phyloP scores from a whole-genome alignment of 1,284 basidiomycete species.

The Leccinum fuscescens region DNA sequence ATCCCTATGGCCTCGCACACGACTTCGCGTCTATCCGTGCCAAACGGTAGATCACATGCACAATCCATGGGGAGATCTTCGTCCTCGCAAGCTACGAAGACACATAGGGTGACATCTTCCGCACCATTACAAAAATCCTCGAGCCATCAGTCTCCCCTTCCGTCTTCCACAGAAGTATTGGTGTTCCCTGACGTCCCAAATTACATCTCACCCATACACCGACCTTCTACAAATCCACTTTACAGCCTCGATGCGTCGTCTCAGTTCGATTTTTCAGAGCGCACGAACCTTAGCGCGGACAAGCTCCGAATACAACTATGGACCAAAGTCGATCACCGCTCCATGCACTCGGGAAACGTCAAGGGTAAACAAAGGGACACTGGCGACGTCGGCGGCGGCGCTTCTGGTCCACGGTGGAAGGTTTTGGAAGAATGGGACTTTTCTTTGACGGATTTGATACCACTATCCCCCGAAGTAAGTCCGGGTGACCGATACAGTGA shows the following conservation, averaged over 20 bases:
- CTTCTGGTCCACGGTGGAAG: slow-evolving; percentile 49
- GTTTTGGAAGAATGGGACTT: slow-evolving; percentile 70
- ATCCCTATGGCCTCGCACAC: slow-evolving; percentile 1
- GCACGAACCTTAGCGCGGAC: slow-evolving; percentile 48
- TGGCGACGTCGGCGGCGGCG: slow-evolving; percentile 14
- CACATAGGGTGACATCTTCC: slow-evolving; percentile 26
- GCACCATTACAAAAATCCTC: slow-evolving; percentile 23
- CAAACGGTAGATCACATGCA: slow-evolving; percentile 19
- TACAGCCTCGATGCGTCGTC: slow-evolving; percentile 57
- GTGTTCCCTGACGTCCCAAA: slow-evolving; percentile 42
- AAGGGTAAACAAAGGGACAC: slow-evolving; percentile 48
- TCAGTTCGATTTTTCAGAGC: slow-evolving; percentile 44
- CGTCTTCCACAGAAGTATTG: slow-evolving; percentile 20
- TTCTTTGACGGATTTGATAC: slow-evolving; percentile 57
- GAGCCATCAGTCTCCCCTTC: slow-evolving; percentile 23
- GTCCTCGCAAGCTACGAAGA: slow-evolving; percentile 18
- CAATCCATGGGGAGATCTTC: slow-evolving; percentile 21
- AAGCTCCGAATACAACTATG: slow-evolving; percentile 57
- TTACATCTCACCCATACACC: slow-evolving; percentile 69
- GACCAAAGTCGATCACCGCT: slow-evolving; percentile 41
- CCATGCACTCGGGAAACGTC: slow-evolving; percentile 13
- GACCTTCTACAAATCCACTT: slow-evolving; percentile 74
- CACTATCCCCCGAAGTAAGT: slow-evolving; percentile 60
- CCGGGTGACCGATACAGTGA: slow-evolving; percentile 26
- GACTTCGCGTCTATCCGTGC: slow-evolving; percentile 10